Conservation (phyloP, 805 yeast species). For the Isabelozyma rhagii region DNA sequence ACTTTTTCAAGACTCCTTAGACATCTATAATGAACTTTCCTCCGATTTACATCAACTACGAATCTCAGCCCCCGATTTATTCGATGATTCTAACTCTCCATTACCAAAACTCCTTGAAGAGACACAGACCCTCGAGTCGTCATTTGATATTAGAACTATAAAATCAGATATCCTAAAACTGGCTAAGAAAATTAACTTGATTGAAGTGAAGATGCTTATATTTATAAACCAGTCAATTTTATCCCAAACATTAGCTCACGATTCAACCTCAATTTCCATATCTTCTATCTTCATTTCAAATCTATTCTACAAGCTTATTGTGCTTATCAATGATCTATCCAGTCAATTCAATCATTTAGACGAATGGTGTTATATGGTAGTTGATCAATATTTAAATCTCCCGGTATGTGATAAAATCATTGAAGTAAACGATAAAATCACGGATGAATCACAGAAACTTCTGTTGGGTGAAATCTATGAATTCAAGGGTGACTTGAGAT, state of each 20-base stretch:
- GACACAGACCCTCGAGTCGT: constrained; percentile 7
- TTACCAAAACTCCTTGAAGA: constrained; percentile 6
- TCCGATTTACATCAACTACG: constrained; percentile 12
- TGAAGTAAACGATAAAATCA: constrained; percentile 15
- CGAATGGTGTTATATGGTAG: constrained; percentile 39
- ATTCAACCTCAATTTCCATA: constrained; percentile 37
- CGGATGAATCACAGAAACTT: constrained; percentile 8
- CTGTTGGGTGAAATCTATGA: constrained; percentile 27
- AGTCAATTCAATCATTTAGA: constrained; percentile 15
- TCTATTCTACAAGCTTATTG: constrained; percentile 31
- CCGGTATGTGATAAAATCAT: constrained; percentile 19
- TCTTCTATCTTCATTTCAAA: constrained; percentile 39
- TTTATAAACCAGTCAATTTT: constrained; percentile 35
- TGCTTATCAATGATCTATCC: constrained; percentile 40
- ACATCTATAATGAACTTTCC: constrained; percentile 47
- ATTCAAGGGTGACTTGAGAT: constrained; percentile 46
- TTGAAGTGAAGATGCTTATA: constrained; percentile 25
- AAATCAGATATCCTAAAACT: background rate
- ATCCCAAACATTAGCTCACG: constrained; percentile 33
- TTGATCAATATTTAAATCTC: constrained; percentile 38
- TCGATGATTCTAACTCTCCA: constrained; percentile 1
- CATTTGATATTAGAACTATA: constrained; percentile 5
- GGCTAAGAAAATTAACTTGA: constrained; percentile 13
- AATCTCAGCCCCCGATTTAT: background rate
- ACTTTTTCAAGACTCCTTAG: constrained; percentile 58